Base-by-base conservation (phyloP, 129 eudicot genomes). In the Flaveria robusta region DNA sequence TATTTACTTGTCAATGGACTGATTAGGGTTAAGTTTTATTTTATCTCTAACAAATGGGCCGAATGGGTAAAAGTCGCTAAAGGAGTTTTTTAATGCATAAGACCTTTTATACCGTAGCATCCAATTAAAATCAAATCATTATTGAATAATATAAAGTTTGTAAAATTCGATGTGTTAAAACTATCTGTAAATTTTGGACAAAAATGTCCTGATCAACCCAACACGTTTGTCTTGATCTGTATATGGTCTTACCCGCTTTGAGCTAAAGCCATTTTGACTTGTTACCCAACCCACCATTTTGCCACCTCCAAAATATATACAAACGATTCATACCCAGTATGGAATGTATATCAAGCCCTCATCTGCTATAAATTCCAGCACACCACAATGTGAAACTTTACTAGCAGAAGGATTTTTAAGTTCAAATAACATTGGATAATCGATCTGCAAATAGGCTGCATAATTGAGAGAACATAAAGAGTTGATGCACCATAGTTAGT, bases 361-460 rank as follows among this genome's bases (percentile, higher is more conserved):
- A 9, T 91, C 97, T 46, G 97, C 95, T 26, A 85, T 55, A 59
- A 91, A 91, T 55, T 91, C 97, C 16, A 86, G 85, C 51, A 91
- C 97, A 15, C 97, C 97, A 66, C 95, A 91, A 74, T 91, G 97
- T 63, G 95, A 71, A 66, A 81, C 75, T 75, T 81, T 85, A 51
- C 81, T 80, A 42, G 84, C 72, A 68, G 86, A 78, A 55, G 92
- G 88, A 68, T 91, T 91, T 66, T 66, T 81, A 19, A 91, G 86
- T 81, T 88, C 90, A 79, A 91, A 91, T 75, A 88, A 46, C 97
- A 91, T 91, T 15, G 95, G 97, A 77, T 91, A 91, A 77, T 91
- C 97, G 41, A 91, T 86, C 75, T 88, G 94, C 70, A 91, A 66
- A 76, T 65, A 81, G 65, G 94, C 95, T 91, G 86, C 75, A 79